Base-by-base conservation (phyloP, 1,284 basidiomycete species). In the Microbotryum silenes-acaulis region DNA sequence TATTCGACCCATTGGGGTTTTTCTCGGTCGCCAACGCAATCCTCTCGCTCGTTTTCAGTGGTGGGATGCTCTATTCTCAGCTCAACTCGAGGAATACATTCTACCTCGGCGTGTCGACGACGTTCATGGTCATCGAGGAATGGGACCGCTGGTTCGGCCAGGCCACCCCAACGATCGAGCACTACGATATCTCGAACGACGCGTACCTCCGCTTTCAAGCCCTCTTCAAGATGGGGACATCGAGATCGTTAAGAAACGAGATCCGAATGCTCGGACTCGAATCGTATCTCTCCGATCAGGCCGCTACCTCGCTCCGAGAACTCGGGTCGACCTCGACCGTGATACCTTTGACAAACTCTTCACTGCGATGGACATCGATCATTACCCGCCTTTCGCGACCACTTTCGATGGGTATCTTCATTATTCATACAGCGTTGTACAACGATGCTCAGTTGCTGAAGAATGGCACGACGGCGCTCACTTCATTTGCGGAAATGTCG, bases 191-290 rank as follows among this genome's bases (percentile, higher is more conserved):
- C 20, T 42, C 47, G 4, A 42, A 51, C 56, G 56, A 57, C 23
- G 56, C 48, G 12, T 57, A 37, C 48, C 49, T 57, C 44, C 52
- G 59, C 33, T 51, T 60, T 14, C 46, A 50, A 16, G 55, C 33
- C 20, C 23, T 60, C 14, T 60, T 55, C 53, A 55, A 50, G 33
- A n/a, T 56, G n/a, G 55, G 55, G 8, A 60, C 59, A 0, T 60
- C 59, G 6, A 31, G 31, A 21, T 6, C 33, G 18, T 27, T 54
- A 1, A 27, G 59, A 4, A 52, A 53, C 37, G 59, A 60, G 16
- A 53, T 60, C 20, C 27, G 25, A 6, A 50, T 33, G 18, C 46
- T 55, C 23, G 37, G 31, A 9, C 20, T 60, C 33, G 47, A 60
- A 31, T 23, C 37, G 25, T 37, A 60, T 48, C 6, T 60, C 37